Evolutionary conservation across 345 rosid species (phyloP).

Genomic region (Hibiscus trionum): DNA sequence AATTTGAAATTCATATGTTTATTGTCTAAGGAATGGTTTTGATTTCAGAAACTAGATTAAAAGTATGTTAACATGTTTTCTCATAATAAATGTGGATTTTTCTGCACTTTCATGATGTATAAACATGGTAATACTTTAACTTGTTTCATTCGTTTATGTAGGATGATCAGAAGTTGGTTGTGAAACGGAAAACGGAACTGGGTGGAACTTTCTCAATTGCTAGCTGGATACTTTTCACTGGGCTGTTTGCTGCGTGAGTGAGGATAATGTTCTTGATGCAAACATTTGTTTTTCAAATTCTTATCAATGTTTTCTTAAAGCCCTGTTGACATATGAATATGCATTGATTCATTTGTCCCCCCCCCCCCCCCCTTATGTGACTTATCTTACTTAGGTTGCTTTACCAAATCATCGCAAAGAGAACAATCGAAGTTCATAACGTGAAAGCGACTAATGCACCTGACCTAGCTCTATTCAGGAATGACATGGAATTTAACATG

Average conservation of each 20-base stretch:
- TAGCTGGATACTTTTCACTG: conserved; percentile 86
- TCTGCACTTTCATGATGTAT: not conserved
- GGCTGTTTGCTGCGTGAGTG: conserved; percentile 92
- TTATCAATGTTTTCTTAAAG: not conserved
- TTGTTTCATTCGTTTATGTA: conserved; percentile 12
- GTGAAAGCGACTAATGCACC: conserved; percentile 75
- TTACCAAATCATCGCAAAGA: conserved; percentile 78
- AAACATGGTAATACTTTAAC: not conserved
- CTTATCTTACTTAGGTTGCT: conserved; percentile 78
- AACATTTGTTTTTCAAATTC: not conserved
- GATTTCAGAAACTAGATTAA: not conserved
- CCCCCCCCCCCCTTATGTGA: conserved; percentile 8
- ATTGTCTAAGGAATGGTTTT: conserved; percentile 4
- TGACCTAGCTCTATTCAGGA: conserved; percentile 58
- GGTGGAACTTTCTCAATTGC: conserved; percentile 92
- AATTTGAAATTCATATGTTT: not conserved
- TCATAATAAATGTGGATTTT: not conserved
- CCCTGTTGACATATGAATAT: conserved; percentile 5
- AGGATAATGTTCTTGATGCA: conserved; percentile 6
- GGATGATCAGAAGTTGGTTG: conserved; percentile 78
- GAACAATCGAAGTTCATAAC: conserved; percentile 77
- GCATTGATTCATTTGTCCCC: conserved; percentile 24
- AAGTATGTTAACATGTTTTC: not conserved
- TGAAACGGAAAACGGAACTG: conserved; percentile 84
- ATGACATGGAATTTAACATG: conserved; percentile 75